phyloP scores from a whole-genome alignment of 2,329 filamentous ascomycete genomes.

The Aspergillus sp. region DNA sequence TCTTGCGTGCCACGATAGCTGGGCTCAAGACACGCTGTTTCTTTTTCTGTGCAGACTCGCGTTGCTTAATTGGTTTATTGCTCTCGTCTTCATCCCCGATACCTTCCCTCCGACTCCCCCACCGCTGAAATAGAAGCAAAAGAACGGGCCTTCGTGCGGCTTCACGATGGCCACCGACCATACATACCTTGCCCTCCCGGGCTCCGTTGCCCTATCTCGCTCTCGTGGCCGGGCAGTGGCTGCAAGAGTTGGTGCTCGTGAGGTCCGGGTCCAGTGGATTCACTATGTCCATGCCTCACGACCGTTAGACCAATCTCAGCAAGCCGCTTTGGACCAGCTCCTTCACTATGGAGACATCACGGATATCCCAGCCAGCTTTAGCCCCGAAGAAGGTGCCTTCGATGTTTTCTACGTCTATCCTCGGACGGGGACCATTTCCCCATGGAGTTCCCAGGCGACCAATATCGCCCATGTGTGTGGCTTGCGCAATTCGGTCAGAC shows the following conservation, averaged over 20 bases:
- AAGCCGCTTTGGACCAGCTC: slow-evolving; percentile 49
- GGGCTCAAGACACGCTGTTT: background rate
- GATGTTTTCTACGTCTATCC: slow-evolving; percentile 66
- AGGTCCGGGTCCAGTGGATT: slow-evolving; percentile 41
- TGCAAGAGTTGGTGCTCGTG: slow-evolving; percentile 33
- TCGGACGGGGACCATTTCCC: slow-evolving; percentile 73
- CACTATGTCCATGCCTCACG: slow-evolving; percentile 60
- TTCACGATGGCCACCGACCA: slow-evolving; percentile 28
- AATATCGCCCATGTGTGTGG: slow-evolving; percentile 90
- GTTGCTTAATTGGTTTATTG: background rate
- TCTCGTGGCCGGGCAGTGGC: slow-evolving; percentile 39
- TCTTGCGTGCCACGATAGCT: background rate
- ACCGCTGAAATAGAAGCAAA: background rate
- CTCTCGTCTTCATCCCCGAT: background rate
- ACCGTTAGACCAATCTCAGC: slow-evolving; percentile 40
- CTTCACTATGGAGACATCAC: slow-evolving; percentile 54
- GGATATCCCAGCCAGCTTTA: slow-evolving; percentile 36
- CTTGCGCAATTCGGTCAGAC: slow-evolving; percentile 59
- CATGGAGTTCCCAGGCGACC: slow-evolving; percentile 95
- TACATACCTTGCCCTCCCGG: slow-evolving; percentile 30
- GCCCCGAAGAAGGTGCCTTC: slow-evolving; percentile 43
- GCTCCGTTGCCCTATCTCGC: slow-evolving; percentile 38
- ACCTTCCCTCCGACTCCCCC: slow-evolving; percentile 3
- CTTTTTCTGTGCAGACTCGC: background rate
- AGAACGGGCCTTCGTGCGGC: slow-evolving; percentile 6